Percentiles rank a stretch among this genome's conserved stretches.
phyloP scores from a whole-genome alignment of 345 rosid genomes.

The Dimocarpus longan region DNA sequence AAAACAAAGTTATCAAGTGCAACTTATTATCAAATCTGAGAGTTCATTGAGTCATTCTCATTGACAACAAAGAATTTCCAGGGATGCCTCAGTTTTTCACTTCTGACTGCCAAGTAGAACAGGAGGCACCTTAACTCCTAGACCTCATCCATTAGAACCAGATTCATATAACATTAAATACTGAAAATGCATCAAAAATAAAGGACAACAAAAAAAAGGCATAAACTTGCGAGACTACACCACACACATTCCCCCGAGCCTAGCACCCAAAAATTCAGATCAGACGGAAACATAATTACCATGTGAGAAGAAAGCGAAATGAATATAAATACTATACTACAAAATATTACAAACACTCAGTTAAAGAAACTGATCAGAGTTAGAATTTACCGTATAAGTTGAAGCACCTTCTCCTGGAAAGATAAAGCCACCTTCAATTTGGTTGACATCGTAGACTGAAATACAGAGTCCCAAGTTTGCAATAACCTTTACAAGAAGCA shows the following conservation, averaged over 20 bases:
- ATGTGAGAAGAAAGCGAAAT: not conserved
- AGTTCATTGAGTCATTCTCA: not conserved
- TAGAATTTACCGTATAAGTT: slow-evolving; percentile 60
- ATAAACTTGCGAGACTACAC: not conserved
- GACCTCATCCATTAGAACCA: not conserved
- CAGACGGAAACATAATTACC: no score
- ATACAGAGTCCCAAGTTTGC: slow-evolving; percentile 76
- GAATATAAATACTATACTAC: not conserved
- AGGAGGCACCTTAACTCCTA: not conserved
- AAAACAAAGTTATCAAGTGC: not conserved
- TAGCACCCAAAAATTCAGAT: no score
- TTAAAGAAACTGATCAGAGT: not conserved
- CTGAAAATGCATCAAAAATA: not conserved
- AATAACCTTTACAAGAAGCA: slow-evolving; percentile 55
- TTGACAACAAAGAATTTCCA: not conserved
- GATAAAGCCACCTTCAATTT: slow-evolving; percentile 71
- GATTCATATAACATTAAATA: not conserved
- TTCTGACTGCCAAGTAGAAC: not conserved
- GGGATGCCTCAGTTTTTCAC: not conserved
- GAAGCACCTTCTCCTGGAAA: slow-evolving; percentile 88
- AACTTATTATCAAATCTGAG: not conserved
- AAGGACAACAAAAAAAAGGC: not conserved
- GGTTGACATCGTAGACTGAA: slow-evolving; percentile 65
- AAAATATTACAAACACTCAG: not conserved
- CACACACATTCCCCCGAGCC: no score